Conservation (phyloP, 225 moss, liverwort and hornwort species). For the Straminergon stramineum region DNA sequence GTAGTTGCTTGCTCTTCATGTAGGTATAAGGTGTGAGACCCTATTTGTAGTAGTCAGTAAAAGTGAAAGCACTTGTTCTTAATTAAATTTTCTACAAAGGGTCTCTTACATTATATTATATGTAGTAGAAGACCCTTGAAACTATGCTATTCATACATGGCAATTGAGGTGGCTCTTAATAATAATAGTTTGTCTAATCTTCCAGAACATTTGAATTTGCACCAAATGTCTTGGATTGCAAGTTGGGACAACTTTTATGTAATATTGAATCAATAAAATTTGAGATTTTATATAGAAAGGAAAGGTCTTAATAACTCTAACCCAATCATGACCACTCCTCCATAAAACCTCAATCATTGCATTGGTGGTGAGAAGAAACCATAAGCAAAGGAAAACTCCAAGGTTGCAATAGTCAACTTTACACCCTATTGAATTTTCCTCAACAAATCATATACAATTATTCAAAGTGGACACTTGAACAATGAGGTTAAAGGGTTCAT, state of each 20-base stretch:
- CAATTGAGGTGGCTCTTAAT: not conserved
- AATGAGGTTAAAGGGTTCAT: not conserved
- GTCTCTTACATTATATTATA: no score
- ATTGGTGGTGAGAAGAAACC: not conserved
- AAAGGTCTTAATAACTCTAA: not conserved
- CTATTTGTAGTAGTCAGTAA: not conserved
- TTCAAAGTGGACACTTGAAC: not conserved
- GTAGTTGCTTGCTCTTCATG: not conserved
- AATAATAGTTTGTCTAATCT: no score
- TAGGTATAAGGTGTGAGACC: not conserved
- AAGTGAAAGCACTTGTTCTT: not conserved
- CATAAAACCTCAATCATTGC: not conserved
- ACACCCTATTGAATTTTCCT: not conserved
- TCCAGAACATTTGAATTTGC: not conserved
- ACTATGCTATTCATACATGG: not conserved
- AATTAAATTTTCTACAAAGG: not conserved
- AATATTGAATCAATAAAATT: not conserved
- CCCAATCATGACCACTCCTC: not conserved
- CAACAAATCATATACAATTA: not conserved
- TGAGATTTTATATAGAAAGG: not conserved
- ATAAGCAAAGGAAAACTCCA: not conserved
- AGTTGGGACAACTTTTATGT: not conserved
- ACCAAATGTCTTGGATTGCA: accelerated
- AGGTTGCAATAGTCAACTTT: not conserved
- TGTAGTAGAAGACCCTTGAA: no score